Evolutionary conservation across 176 grass and related monocot genomes (phyloP), one percentile per base, ranked within the genome.

Genomic region (Phyllostachys edulis): DNA sequence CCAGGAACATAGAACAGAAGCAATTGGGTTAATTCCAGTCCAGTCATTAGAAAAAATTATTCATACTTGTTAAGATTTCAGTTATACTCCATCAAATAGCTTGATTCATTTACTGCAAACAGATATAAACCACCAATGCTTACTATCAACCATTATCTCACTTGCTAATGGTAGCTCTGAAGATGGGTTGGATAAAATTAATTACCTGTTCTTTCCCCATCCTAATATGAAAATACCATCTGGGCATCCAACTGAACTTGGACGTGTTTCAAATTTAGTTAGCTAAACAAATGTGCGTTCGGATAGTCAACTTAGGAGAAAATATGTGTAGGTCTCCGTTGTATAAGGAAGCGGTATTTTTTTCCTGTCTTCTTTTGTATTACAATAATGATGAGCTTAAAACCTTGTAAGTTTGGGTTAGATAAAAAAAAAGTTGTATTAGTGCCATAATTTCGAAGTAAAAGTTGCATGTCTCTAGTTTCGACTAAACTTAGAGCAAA

Each of bases 81-180:
- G 40, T 63, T 78, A 45, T 47, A 78, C 9, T 63, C 26, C 23
- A 46, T 65, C 26, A 79, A 44, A 46, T 79, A 65, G 47, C 26
- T 79, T 64, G 17, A 47, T 49, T 50, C 27, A 79, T 79, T 65
- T 79, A 11, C 42, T n/a, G 60, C 76, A 49, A 61, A 36, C 32
- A 79, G 42, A 79, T 79, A 47, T 65, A 49, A 32, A 64, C 9
- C 23, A 29, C 60, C 60, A 29, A 63, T 63, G 12, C 12, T 63
- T 63, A 4, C 13, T 63, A 29, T 29, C 60, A 62, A 63, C 60
- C 12, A 63, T 63, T 63, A 63, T 6, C 24, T 57, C 55, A n/a
- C 55, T 63, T 29, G 12, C 60, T 29, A 63, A 13, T 1, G 24
- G 15, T 63, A 63, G 12, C 12, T 15, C 12, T 15, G 59, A 61